A percentile compares a stretch with the other conserved stretches of the same genome.
phyloP scores from a whole-genome alignment of 2,329 filamentous ascomycete species.

The Pseudopithomyces chartarum region DNA sequence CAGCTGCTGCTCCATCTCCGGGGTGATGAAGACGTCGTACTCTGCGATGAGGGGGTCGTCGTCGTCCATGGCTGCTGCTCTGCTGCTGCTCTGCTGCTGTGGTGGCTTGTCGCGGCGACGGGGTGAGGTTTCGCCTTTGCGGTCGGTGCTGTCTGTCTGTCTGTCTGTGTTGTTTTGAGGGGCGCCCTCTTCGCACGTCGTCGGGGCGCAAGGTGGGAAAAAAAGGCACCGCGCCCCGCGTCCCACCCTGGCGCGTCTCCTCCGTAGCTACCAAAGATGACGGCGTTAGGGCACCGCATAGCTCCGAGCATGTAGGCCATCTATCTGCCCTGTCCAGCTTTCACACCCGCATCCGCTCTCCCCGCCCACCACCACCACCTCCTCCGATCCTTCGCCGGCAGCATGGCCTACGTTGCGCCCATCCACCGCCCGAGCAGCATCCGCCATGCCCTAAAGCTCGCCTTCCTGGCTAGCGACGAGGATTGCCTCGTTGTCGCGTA shows the following conservation, averaged over 20 bases:
- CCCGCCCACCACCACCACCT: background rate
- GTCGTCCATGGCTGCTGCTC: constrained; percentile 40
- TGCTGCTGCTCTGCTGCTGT: too few species aligned
- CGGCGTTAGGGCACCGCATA: constrained; percentile 39
- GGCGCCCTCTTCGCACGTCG: too few species aligned
- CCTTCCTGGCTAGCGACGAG: constrained; percentile 73
- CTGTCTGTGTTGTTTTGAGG: too few species aligned
- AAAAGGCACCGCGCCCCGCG: constrained; percentile 25
- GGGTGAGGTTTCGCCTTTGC: constrained; percentile 3
- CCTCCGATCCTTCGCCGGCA: constrained; percentile 10
- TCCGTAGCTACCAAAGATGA: constrained; percentile 23
- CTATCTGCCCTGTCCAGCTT: too few species aligned
- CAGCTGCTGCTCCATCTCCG: constrained; percentile 62
- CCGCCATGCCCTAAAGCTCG: constrained; percentile 81
- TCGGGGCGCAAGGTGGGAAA: constrained; percentile 6
- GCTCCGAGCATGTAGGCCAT: constrained; percentile 23
- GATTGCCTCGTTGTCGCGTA: constrained; percentile 89
- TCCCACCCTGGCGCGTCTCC: constrained; percentile 15
- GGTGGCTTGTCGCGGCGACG: constrained; percentile 10
- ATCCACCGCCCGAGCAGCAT: constrained; percentile 93
- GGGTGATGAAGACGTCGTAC: constrained; percentile 88
- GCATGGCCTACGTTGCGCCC: constrained; percentile 92
- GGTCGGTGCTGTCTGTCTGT: too few species aligned
- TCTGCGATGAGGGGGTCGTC: constrained; percentile 56
- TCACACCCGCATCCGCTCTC: background rate